Conservation (phyloP, 108 stramenopile species). For the Cyclotella choctawhatcheeana region DNA sequence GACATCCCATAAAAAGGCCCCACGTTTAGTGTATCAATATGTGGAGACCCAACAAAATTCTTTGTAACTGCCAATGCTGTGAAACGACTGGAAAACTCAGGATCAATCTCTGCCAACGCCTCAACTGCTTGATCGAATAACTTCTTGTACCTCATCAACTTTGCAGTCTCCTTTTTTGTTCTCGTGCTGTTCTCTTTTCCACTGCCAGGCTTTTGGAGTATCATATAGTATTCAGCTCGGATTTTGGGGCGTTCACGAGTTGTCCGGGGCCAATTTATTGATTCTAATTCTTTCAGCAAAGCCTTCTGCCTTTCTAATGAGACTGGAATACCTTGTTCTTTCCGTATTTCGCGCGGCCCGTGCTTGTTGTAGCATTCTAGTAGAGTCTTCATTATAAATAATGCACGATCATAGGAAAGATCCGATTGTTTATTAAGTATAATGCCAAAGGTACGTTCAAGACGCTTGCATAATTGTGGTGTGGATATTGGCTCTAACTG, state of each 20-base stretch:
- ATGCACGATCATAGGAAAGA: constrained; percentile 52
- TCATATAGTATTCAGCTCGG: constrained; percentile 68
- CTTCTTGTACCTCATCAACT: constrained; percentile 46
- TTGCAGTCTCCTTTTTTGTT: constrained; percentile 52
- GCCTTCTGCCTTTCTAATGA: constrained; percentile 23
- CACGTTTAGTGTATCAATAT: constrained; percentile 72
- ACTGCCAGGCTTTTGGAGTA: constrained; percentile 48
- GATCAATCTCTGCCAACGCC: constrained; percentile 56
- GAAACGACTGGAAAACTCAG: constrained; percentile 54
- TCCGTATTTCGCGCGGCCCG: constrained; percentile 35
- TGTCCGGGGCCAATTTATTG: constrained; percentile 39
- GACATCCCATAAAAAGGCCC: constrained; percentile 75
- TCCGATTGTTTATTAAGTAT: constrained; percentile 18
- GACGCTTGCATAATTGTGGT: constrained; percentile 54
- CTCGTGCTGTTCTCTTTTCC: constrained; percentile 32
- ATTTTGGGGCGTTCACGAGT: constrained; percentile 63
- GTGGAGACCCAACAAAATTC: constrained; percentile 67
- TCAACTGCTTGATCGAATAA: constrained; percentile 61
- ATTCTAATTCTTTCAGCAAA: constrained; percentile 43
- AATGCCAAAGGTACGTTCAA: constrained; percentile 57
- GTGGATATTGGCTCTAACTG: constrained; percentile 69
- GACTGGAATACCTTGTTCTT: constrained; percentile 25
- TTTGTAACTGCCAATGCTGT: constrained; percentile 72
- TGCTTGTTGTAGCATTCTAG: constrained; percentile 50
- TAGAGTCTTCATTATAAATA: constrained; percentile 54